Conservation (phyloP, 257 asterid genomes). For the Linderniella brevidens region DNA sequence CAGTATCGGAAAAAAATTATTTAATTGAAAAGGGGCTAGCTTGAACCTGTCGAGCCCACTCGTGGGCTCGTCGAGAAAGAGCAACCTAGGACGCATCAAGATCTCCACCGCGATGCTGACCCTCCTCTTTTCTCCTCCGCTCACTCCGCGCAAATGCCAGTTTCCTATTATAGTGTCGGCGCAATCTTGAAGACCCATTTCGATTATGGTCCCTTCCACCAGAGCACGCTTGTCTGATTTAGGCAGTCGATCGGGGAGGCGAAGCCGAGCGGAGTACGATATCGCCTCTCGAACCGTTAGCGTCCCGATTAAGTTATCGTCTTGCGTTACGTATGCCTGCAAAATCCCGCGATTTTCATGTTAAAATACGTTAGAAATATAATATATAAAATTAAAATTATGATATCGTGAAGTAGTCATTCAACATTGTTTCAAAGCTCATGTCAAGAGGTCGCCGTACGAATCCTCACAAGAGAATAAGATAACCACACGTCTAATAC, state of each 20-base stretch:
- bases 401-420: neutral
- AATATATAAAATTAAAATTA: neutral
- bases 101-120: constrained; percentile 91
- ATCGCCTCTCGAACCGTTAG: constrained; percentile 85
- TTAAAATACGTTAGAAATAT: neutral
- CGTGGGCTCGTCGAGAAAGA: constrained; percentile 92
- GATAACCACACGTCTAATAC: no score
- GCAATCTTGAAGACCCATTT: constrained; percentile 97
- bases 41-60: constrained; percentile 90
- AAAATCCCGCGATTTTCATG: neutral
- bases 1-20: neutral
- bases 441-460: no score
- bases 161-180: constrained; percentile 93
- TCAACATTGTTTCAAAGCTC: no score
- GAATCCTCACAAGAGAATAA: no score
- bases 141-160: constrained; percentile 87
- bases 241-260: constrained; percentile 78
- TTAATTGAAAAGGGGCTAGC: neutral
- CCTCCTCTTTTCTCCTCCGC: constrained; percentile 90
- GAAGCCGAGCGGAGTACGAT: constrained; percentile 60
- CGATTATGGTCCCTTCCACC: constrained; percentile 80
- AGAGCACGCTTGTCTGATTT: constrained; percentile 58
- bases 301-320: constrained; percentile 87
- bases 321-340: constrained; percentile 96
- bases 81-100: constrained; percentile 84